Base-by-base conservation (phyloP, 108 stramenopile species). In the Skeletonema potamos region DNA sequence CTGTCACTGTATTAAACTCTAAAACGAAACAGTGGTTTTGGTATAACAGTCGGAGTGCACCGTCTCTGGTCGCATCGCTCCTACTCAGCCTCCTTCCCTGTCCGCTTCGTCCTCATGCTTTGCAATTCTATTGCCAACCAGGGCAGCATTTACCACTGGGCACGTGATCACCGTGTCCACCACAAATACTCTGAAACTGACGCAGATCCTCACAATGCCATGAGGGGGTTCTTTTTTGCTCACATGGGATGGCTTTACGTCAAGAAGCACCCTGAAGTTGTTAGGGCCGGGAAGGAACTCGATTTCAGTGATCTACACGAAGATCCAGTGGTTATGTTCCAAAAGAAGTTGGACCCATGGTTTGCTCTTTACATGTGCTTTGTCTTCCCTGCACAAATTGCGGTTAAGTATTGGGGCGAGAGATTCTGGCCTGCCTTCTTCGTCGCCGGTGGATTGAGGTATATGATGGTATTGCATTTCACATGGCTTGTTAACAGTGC, bases 211-310 rank as follows among this genome's bases (percentile, higher is more conserved):
- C 96, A 99, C 91, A 96, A 99, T 70, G 98, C 99, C 69, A 94
- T 83, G 44, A 87, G 98, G 4, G 99, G 99, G n/a, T 99, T 99
- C 85, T 99, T 99, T 87, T 99, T 96, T 76, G 97, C 99, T 2
- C 99, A 99, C 87, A 98, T 99, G 92, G 99, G 99, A 44, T 99
- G 99, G 99, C 87, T 99, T 20, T 92, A 95, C 63, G 90, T 98
- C 34, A 98, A 99, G 86, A 98, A 99, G 84, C 91, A 99, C 77
- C 93, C 92, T 4, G 97, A 86, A 66, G 94, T 99, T 27, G 85
- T 97, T 65, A 84, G 92, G 59, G 99, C 97, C 7, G 99, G 98
- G 37, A 86, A 92, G 27, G 89, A 96, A 56, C 86, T 98, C 62
- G 94, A 97, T 72, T 98, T 95, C 82, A 82, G 85, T 12, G 99